These are phyloP conservation scores for Candida tunisiensis DNA, from an alignment of 1,139 yeast genomes.

Conservation along the genomic window DNA sequence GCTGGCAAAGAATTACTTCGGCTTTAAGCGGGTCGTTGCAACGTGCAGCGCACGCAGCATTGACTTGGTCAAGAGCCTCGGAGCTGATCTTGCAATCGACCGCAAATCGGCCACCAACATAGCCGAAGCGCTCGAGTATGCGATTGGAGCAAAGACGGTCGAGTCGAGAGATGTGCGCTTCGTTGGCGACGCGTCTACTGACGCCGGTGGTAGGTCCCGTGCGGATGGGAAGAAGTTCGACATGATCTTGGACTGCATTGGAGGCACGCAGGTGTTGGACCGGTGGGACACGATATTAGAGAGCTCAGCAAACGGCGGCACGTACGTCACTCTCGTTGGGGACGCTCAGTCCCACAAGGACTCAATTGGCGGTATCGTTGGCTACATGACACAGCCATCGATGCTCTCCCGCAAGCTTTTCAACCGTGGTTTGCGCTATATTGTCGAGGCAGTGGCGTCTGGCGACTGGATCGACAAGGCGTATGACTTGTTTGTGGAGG, in stretches of 20 bases:
- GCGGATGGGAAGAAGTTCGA: neutral
- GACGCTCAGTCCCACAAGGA: conserved; percentile 18
- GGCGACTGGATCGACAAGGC: conserved; percentile 13
- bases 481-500: conserved; percentile 23
- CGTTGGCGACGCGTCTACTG: too few species aligned
- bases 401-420: conserved; percentile 15
- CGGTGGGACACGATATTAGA: conserved; percentile 19
- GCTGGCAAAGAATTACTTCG: conserved; percentile 28
- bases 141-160: too few species aligned
- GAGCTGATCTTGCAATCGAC: conserved; percentile 34
- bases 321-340: conserved; percentile 32
- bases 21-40: conserved; percentile 25
- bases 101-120: conserved; percentile 22
- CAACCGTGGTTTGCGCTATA: conserved; percentile 13
- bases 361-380: conserved; percentile 8
- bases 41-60: conserved; percentile 26
- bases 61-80: conserved; percentile 26
- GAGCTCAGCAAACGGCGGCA: conserved; percentile 23
- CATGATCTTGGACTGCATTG: neutral
- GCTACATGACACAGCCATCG: conserved; percentile 7
- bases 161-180: too few species aligned
- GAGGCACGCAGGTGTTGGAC: conserved; percentile 10
- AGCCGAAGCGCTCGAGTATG: neutral
- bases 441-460: conserved; percentile 8
- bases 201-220: too few species aligned